Evolutionary conservation across 2,329 filamentous ascomycete genomes (phyloP), one percentile per base, ranked within the genome.

Genomic region (Arthrobotrys pseudoclavata): DNA sequence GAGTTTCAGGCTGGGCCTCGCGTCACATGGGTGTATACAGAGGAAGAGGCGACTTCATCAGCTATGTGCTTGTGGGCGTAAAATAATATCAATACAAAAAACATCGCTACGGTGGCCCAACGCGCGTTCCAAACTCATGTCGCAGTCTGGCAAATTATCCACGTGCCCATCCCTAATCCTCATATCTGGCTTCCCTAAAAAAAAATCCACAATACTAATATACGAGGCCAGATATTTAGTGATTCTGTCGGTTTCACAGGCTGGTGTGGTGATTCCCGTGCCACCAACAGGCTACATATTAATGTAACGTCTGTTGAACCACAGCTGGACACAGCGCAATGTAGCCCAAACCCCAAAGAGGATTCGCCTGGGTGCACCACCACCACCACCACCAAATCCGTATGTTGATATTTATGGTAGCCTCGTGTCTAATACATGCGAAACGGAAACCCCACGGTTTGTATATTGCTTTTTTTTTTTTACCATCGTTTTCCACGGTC

Each of bases 271-370:
- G 42, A 20, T 20, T 5, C 20, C 15, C 24, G 68, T 71, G 68
- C 68, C 68, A 64, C 68, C 68, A 71, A 71, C 68, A 15, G 18
- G 31, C 22, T 22, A n/a, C 40, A 52, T 20, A 37, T 47, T 18
- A 29, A 61, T 52, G 26, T 61, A 42, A 29, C 47, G 18, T 63
- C 15, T 67, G 40, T 15, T 7, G 4, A 6, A n/a, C 10, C 13
- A 12, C 13, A 29, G 24, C 5, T 31, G 10, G 13, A 10, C 10
- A 52, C 22, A n/a, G 6, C 10, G 10, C 6, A 40, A 37, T 40
- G 5, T 31, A 42, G 31, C 4, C 29, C 52, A 31, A 13, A 24
- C 9, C 4, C 1, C 18, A 2, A 20, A 20, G 3, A 20, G 18
- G 6, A 40, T 10, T n/a, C n/a, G n/a, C n/a, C n/a, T n/a, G n/a